Evolutionary conservation across 2,329 filamentous ascomycete species (phyloP), one percentile per base, ranked within the genome.

Genomic region (Neurospora sp.): DNA sequence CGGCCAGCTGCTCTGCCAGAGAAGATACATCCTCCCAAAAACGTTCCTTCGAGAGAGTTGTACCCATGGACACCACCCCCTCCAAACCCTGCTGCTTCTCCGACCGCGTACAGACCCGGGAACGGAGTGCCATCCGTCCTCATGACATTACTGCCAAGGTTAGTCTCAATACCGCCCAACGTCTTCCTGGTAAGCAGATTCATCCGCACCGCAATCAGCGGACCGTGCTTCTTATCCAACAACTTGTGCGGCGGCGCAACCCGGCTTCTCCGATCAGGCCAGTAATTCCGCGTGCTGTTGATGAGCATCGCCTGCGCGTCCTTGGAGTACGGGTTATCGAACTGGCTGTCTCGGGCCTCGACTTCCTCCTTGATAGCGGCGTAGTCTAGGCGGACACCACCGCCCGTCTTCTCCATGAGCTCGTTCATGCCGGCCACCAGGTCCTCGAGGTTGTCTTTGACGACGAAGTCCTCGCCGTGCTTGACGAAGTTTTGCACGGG

Each of bases 1-100:
- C 83, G 79, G 0, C 87, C 87, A 0, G 87, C 87, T 0, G 84
- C 84, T 6, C 86, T 78, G 0, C 87, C 87, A 0, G 87, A 89
- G 73, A 89, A 89, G 73, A 89, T 88, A 71, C 87, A 89, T 0
- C 87, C 87, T 15, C 87, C 87, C 4, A 89, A 74, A 74, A 89
- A 89, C 0, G 87, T 89, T 0, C 87, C 87, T 76, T 89, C 87
- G 42, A 89, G 83, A 1, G 87, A 85, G 73, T 81, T 87, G 74
- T 89, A 89, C 0, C 87, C 87, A 73, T 89, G 87, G 0, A 89
- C 85, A 17, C 87, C 87, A 1, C 87, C 87, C 2, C 87, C 87
- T 0, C 87, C 87, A 70, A 89, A 89, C 0, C 87, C 87, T 0
- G 87, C 86, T 1, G 80, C 85, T 75, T 89, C 87, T 6, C 87